phyloP scores from a whole-genome alignment of 306 rosid species.

The Trifolium pratense region DNA sequence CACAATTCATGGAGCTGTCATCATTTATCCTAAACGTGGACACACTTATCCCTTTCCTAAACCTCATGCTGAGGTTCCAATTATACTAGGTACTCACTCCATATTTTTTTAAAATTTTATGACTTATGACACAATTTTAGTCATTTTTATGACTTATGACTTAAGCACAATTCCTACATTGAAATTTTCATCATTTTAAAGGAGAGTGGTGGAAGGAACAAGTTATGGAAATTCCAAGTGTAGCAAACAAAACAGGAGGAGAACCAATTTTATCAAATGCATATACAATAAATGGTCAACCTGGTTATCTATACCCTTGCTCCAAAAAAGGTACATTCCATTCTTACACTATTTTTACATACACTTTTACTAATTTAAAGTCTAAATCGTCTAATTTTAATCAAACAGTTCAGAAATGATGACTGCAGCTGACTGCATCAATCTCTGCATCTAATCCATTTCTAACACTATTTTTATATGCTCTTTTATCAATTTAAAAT shows the following conservation, averaged over 20 bases:
- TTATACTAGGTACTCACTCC: conserved; percentile 53
- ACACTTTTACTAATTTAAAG: too few relatives aligned
- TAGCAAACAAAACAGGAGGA: conserved; percentile 43
- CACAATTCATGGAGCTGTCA: conserved; percentile 67
- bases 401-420: too few relatives aligned
- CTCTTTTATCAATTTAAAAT: too few relatives aligned
- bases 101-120: too few relatives aligned
- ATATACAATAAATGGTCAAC: conserved; percentile 75
- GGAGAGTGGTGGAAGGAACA: conserved; percentile 52
- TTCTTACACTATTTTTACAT: not conserved
- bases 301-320: conserved; percentile 66
- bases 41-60: conserved; percentile 59
- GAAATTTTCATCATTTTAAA: conserved; percentile 1
- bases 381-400: too few relatives aligned
- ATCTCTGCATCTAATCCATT: too few relatives aligned
- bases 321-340: conserved; percentile 52
- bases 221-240: conserved; percentile 12
- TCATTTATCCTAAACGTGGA: conserved; percentile 54
- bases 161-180: not conserved
- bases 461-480: too few relatives aligned
- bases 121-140: too few relatives aligned
- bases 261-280: conserved; percentile 63
- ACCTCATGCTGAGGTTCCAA: conserved; percentile 56
- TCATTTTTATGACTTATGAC: too few relatives aligned
- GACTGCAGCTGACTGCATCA: too few relatives aligned